A percentile compares a stretch with the other conserved stretches of the same genome.
These are phyloP conservation scores for Piloderma croceum DNA, from an alignment of 768 basidiomycete species.

Conservation along the genomic window DNA sequence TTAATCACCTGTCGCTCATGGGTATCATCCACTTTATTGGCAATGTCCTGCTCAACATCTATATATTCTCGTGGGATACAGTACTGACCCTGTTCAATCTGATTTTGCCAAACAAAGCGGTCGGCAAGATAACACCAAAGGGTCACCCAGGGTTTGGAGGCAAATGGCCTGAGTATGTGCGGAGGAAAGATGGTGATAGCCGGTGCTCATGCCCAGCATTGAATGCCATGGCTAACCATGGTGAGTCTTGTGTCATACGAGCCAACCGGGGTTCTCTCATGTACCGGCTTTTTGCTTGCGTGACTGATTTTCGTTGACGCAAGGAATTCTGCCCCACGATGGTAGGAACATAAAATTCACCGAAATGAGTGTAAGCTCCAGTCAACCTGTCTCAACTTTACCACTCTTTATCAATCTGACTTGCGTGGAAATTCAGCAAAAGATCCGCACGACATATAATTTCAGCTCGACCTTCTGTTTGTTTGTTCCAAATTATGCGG, in stretches of 20 bases:
- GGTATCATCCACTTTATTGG: too few relatives aligned
- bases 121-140: slow-evolving; percentile 51
- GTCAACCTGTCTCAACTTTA: too few relatives aligned
- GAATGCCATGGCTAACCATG: slow-evolving; percentile 82
- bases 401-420: too few relatives aligned
- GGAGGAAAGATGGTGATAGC: slow-evolving; percentile 59
- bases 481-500: slow-evolving; percentile 59
- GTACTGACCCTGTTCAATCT: slow-evolving; percentile 47
- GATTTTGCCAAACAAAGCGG: slow-evolving; percentile 40
- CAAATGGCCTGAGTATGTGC: slow-evolving; percentile 61
- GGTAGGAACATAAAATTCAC: slow-evolving; percentile 67
- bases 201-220: slow-evolving; percentile 69
- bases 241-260: slow-evolving; percentile 32
- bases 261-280: background rate
- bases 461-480: slow-evolving; percentile 62
- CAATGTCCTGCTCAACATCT: slow-evolving; percentile 10
- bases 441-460: slow-evolving; percentile 58
- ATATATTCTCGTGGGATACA: slow-evolving; percentile 48
- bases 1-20: too few relatives aligned
- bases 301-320: background rate
- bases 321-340: slow-evolving; percentile 48
- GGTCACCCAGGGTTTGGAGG: slow-evolving; percentile 55
- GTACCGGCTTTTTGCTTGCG: background rate
- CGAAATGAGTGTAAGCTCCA: too few relatives aligned
- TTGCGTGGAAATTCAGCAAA: slow-evolving; percentile 35